A percentile compares a stretch with the other conserved stretches of the same genome.
phyloP scores from a whole-genome alignment of 2,329 filamentous ascomycete genomes.

The Nannizziopsis arthrosporioides region DNA sequence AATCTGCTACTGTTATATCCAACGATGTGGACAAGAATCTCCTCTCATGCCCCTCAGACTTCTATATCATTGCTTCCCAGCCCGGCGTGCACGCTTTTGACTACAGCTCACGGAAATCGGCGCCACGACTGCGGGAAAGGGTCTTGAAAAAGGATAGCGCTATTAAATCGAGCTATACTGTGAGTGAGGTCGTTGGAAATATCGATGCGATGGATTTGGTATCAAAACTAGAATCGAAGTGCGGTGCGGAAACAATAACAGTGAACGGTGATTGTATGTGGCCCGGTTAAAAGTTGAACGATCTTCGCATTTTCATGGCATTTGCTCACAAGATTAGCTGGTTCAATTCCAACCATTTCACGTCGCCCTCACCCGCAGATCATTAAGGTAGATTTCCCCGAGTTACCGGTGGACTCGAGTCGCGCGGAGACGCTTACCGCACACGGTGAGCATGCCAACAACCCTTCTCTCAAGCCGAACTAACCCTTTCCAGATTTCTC shows the following conservation, averaged over 20 bases:
- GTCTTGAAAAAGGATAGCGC: slow-evolving; percentile 39
- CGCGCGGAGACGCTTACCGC: slow-evolving; percentile 32
- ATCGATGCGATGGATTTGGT: slow-evolving; percentile 36
- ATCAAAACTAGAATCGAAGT: slow-evolving; percentile 36
- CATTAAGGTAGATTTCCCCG: slow-evolving; percentile 36
- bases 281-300: background rate
- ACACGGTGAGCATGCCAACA: slow-evolving; percentile 28
- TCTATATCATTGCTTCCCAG: slow-evolving; percentile 69
- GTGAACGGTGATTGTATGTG: slow-evolving; percentile 36
- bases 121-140: slow-evolving; percentile 45
- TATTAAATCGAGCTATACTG: slow-evolving; percentile 41
- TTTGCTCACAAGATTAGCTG: slow-evolving; percentile 14
- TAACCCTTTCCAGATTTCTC: slow-evolving; percentile 5
- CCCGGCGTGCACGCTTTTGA: slow-evolving; percentile 61
- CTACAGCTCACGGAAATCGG: slow-evolving; percentile 44
- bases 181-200: slow-evolving; percentile 44
- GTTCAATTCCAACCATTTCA: slow-evolving; percentile 27
- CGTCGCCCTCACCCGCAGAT: slow-evolving; percentile 32
- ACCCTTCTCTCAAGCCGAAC: slow-evolving; percentile 8
- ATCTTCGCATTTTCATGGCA: background rate
- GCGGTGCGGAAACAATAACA: slow-evolving; percentile 34
- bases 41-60: slow-evolving; percentile 56
- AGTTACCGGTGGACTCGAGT: slow-evolving; percentile 27
- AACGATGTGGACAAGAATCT: slow-evolving; percentile 40
- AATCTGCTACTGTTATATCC: slow-evolving; percentile 34